These are phyloP conservation scores for Fraxinus baroniana DNA, from an alignment of 305 asterid genomes.

Conservation along the genomic window DNA sequence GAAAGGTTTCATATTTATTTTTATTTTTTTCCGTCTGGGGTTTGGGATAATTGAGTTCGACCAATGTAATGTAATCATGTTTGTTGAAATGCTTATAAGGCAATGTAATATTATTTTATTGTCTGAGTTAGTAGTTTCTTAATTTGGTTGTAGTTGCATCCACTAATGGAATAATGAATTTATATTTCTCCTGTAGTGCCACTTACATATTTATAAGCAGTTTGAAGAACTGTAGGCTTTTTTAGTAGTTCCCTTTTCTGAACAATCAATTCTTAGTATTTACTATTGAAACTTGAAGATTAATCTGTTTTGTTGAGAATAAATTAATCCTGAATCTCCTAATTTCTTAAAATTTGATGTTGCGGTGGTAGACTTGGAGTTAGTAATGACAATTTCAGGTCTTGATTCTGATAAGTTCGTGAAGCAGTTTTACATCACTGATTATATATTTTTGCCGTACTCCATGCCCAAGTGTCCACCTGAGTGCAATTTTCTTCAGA, in stretches of 20 bases:
- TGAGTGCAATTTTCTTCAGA: background rate
- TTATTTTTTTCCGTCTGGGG: background rate
- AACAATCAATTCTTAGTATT: background rate
- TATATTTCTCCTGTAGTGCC: background rate
- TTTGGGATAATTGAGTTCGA: slow-evolving; percentile 11
- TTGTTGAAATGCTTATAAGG: slow-evolving; percentile 15
- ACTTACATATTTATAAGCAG: background rate
- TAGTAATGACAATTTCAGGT: slow-evolving; percentile 29
- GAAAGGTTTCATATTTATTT: background rate
- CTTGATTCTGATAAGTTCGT: slow-evolving; percentile 34
- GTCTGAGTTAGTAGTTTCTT: background rate
- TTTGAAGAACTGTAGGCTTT: background rate
- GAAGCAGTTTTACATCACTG: slow-evolving; percentile 61
- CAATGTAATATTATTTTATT: background rate
- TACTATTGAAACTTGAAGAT: background rate
- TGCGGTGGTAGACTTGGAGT: slow-evolving; percentile 28
- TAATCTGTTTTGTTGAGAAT: background rate
- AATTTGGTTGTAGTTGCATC: background rate
- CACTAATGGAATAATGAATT: background rate
- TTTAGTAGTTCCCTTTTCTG: background rate
- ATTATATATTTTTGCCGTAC: slow-evolving; percentile 49
- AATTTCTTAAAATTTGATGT: slow-evolving; percentile 1
- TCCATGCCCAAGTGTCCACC: slow-evolving; percentile 23
- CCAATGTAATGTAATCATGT: slow-evolving; percentile 19
- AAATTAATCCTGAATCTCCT: background rate